Evolutionary conservation across 805 yeast species (phyloP).

Genomic region (Metschnikowia colocasiae): DNA sequence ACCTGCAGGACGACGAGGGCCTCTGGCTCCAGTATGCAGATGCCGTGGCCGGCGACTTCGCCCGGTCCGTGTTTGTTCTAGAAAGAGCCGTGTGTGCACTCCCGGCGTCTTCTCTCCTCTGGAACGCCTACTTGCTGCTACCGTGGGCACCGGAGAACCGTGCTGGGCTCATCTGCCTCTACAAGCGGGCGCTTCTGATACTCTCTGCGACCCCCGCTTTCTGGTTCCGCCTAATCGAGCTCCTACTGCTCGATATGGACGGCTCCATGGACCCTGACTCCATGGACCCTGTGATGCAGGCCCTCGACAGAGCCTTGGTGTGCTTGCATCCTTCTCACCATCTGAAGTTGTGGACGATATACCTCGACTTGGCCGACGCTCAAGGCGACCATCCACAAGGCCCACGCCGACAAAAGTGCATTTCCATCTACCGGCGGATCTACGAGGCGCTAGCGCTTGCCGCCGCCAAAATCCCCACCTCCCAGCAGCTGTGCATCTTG

Average conservation of each 20-base stretch:
- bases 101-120: constrained; percentile 15
- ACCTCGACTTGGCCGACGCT: constrained; percentile 52
- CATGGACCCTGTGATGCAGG: not conserved
- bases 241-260: not conserved
- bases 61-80: constrained; percentile 12
- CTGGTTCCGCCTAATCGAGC: constrained; percentile 12
- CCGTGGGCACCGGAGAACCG: constrained; percentile 9
- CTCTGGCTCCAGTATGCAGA: constrained; percentile 19
- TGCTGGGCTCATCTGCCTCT: constrained; percentile 1
- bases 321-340: constrained; percentile 52
- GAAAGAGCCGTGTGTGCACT: constrained; percentile 17
- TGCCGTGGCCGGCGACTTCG: constrained; percentile 3
- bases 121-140: constrained; percentile 18
- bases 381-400: not conserved
- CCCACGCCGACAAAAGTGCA: not conserved
- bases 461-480: not conserved
- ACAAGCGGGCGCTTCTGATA: constrained; percentile 9
- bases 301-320: constrained; percentile 49
- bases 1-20: constrained; percentile 11
- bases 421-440: constrained; percentile 33
- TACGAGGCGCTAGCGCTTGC: constrained; percentile 13
- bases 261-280: not conserved
- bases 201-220: constrained; percentile 11
- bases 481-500: constrained; percentile 16
- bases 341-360: constrained; percentile 36